Base-by-base conservation (phyloP, 305 asterid genomes). In the Fraxinus sp. region DNA sequence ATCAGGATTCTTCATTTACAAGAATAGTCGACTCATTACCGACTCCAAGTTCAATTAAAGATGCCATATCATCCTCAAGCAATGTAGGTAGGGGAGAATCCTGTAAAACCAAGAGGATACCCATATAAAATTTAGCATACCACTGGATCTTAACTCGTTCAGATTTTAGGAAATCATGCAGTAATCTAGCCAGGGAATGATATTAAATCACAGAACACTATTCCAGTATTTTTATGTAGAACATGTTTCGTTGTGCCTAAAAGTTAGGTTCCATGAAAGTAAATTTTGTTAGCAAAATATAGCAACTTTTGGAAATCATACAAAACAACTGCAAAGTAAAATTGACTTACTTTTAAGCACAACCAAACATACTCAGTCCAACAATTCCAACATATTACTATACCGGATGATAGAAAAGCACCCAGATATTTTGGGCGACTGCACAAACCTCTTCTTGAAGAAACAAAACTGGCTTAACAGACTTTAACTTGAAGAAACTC, bases 401-500 rank as follows among this genome's bases (percentile, higher is more conserved):
- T 4, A 1, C 41, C 5, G 22, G 11, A 70, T 5, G 37, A 70
- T 30, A 30, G 75, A 70, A 70, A 30, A 70, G 10, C 41, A 11
- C 22, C 1, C 9, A 13, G 43, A 22, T 41, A 43, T 57, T 3
- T 52, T 22, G 62, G 55, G 64, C 32, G 36, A 24, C 2, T 28
- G 81, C 80, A 87, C 89, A 14, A 82, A 93, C 99, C 98, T 92
- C 96, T 92, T 95, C 99, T 84, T 92, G 92, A 82, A 95, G 97
- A 90, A 87, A 93, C 71, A 96, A 77, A 80, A 91, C 43, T n/a
- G 92, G 97, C 86, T 92, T 93, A 80, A 92, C 75, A 9, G 96
- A 93, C 82, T 91, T 92, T 30, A 95, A 83, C 93, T 96, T 93
- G 92, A 96, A 96, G 95, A 96, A 95, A 88, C 95, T 96, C 89